Percentiles rank a stretch among this genome's conserved stretches.
Evolutionary conservation across 2,329 filamentous ascomycete species (phyloP).

Genomic region (Verticillium alfalfae): DNA sequence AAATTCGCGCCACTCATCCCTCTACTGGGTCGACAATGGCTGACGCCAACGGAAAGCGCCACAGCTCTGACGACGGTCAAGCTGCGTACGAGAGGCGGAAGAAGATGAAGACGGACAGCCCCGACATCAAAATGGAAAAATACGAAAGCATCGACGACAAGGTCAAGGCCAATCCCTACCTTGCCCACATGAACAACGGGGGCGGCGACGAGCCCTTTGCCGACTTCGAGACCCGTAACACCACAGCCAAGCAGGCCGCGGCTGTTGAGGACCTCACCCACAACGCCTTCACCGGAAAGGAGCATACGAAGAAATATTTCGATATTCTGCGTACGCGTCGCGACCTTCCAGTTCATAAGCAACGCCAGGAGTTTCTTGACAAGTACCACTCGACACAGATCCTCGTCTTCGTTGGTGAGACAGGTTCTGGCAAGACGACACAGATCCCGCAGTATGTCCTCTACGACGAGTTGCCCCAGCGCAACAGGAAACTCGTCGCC

Average conservation of each 20-base stretch:
- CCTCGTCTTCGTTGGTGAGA: conserved; percentile 97
- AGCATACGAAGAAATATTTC: conserved; percentile 81
- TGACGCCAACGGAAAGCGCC: conserved; percentile 35
- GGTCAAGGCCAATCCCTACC: conserved; percentile 69
- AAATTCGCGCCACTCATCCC: background rate
- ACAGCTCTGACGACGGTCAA: conserved; percentile 36
- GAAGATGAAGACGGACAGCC: conserved; percentile 31
- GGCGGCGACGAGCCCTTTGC: conserved; percentile 41
- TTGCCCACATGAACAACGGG: conserved; percentile 76
- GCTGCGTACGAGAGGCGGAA: conserved; percentile 25
- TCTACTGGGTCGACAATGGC: conserved; percentile 25
- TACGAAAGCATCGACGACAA: conserved; percentile 15
- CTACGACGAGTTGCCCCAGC: conserved; percentile 89
- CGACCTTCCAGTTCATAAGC: conserved; percentile 85
- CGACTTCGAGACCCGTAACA: conserved; percentile 70
- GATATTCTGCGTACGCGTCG: conserved; percentile 79
- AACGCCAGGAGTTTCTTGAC: conserved; percentile 88
- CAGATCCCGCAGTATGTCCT: conserved; percentile 98
- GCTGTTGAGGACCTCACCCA: conserved; percentile 71
- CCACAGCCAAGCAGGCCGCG: conserved; percentile 69
- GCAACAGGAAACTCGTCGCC: conserved; percentile 81
- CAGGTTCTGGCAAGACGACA: conserved; percentile 97
- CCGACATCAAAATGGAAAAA: conserved; percentile 14
- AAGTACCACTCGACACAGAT: conserved; percentile 94
- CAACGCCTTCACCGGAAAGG: conserved; percentile 79